A percentile compares a stretch with the other conserved stretches of the same genome.
These are phyloP conservation scores for Crithidia mellificae DNA, from an alignment of 208 protist genomes.

Conservation along the genomic window DNA sequence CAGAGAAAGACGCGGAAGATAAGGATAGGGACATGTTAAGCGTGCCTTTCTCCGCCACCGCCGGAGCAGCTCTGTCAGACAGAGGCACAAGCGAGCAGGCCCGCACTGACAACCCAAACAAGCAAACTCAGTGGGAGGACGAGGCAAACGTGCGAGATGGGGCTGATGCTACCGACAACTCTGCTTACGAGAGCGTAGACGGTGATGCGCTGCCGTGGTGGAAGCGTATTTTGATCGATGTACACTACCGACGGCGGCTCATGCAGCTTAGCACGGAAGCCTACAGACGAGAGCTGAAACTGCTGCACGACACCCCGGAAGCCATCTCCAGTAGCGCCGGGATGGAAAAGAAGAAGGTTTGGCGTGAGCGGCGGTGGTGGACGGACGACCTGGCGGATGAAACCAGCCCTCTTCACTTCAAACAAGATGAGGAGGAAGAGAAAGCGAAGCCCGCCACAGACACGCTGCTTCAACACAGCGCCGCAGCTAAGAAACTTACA, in stretches of 20 bases:
- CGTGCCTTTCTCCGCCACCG: too few relatives aligned
- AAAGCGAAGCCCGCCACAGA: background rate
- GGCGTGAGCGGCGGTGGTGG: slow-evolving; percentile 27
- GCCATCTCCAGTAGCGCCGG: slow-evolving; percentile 37
- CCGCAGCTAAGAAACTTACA: background rate
- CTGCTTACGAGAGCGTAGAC: background rate
- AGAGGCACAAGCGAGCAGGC: background rate
- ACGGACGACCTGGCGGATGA: slow-evolving; percentile 17
- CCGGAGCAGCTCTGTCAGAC: background rate
- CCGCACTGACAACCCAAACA: too few relatives aligned
- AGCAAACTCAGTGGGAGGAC: background rate
- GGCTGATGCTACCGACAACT: background rate
- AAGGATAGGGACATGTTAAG: too few relatives aligned
- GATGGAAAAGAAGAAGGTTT: slow-evolving; percentile 22
- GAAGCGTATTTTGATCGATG: slow-evolving; percentile 67
- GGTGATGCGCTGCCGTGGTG: slow-evolving; percentile 70
- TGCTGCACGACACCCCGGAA: slow-evolving; percentile 48
- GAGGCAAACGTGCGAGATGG: background rate
- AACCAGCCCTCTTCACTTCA: background rate
- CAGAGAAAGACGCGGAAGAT: background rate
- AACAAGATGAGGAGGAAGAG: background rate
- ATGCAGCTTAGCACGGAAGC: slow-evolving; percentile 44
- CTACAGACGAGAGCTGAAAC: slow-evolving; percentile 58
- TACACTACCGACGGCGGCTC: slow-evolving; percentile 51
- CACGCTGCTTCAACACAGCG: background rate